phyloP scores from a whole-genome alignment of 2,329 filamentous ascomycete genomes.

The Clarireedia sp. region DNA sequence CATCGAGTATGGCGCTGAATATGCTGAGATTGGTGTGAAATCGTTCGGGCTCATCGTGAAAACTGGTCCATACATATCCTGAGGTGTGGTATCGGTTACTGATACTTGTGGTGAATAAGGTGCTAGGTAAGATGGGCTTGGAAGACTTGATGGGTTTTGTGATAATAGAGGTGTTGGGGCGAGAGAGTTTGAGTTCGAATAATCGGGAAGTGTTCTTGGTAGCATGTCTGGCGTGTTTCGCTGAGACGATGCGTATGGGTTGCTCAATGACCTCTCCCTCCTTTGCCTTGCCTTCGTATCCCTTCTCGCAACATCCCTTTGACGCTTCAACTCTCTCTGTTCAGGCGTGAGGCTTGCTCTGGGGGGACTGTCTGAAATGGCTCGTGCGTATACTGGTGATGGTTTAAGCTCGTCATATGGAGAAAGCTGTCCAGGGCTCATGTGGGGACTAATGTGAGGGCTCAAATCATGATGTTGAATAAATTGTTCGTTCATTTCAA shows the following conservation, averaged over 20 bases:
- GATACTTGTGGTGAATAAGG: slow-evolving; percentile 22
- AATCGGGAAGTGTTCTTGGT: slow-evolving; percentile 24
- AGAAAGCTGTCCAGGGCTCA: slow-evolving; percentile 22
- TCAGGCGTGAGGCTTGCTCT: slow-evolving; percentile 47
- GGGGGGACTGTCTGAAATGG: slow-evolving; percentile 48
- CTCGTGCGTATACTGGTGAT: slow-evolving; percentile 27
- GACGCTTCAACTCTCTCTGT: slow-evolving; percentile 54
- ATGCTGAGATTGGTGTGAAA: slow-evolving; percentile 21
- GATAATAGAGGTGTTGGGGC: slow-evolving; percentile 28
- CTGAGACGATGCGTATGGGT: slow-evolving; percentile 27
- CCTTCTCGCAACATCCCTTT: slow-evolving; percentile 50
- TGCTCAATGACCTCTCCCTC: slow-evolving; percentile 33
- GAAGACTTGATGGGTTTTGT: slow-evolving; percentile 21
- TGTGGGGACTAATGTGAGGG: slow-evolving; percentile 16
- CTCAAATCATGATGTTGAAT: slow-evolving; percentile 19
- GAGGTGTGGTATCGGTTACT: slow-evolving; percentile 16
- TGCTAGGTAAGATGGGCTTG: slow-evolving; percentile 24
- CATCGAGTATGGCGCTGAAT: slow-evolving; percentile 22
- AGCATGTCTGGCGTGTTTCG: slow-evolving; percentile 28
- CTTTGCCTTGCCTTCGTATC: slow-evolving; percentile 49
- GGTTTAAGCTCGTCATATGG: slow-evolving; percentile 27
- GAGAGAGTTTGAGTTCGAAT: slow-evolving; percentile 21
- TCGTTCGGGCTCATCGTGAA: slow-evolving; percentile 28
- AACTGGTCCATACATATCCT: slow-evolving; percentile 27
- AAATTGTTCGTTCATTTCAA: slow-evolving; percentile 27